Conservation (phyloP, 208 protist species). For the Entamoeba invadens region DNA sequence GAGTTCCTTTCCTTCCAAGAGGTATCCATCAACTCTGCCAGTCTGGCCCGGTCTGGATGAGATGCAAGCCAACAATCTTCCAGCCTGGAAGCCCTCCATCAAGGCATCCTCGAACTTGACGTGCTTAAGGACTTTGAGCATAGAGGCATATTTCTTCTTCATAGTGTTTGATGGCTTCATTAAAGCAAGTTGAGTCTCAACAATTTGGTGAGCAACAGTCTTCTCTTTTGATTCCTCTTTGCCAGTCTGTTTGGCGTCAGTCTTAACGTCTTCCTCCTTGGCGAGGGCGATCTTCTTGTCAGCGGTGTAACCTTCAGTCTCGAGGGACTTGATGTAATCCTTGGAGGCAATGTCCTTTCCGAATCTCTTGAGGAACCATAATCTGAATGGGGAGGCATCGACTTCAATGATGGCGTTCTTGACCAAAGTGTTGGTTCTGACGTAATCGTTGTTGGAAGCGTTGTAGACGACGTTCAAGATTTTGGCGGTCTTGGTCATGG, state of each 20-base stretch:
- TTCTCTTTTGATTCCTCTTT: slow-evolving; percentile 64
- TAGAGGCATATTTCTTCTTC: slow-evolving; percentile 41
- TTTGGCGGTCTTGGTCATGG: slow-evolving; percentile 61
- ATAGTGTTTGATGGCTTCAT: background rate
- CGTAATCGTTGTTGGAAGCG: slow-evolving; percentile 94
- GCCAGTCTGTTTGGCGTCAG: too few species aligned
- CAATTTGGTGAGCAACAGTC: background rate
- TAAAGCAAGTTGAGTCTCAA: background rate
- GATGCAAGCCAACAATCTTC: slow-evolving; percentile 51
- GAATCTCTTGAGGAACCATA: slow-evolving; percentile 92
- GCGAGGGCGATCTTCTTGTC: slow-evolving; percentile 49
- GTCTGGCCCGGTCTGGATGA: slow-evolving; percentile 90
- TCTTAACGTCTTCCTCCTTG: too few species aligned
- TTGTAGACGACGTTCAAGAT: slow-evolving; percentile 98
- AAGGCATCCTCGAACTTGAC: slow-evolving; percentile 29
- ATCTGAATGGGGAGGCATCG: slow-evolving; percentile 86
- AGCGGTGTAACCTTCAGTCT: slow-evolving; percentile 57
- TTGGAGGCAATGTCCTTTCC: slow-evolving; percentile 33
- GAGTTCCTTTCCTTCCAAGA: slow-evolving; percentile 95
- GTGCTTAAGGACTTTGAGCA: slow-evolving; percentile 39
- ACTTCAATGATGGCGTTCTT: slow-evolving; percentile 87
- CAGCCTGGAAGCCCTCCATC: slow-evolving; percentile 17
- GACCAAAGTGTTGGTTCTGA: slow-evolving; percentile 97
- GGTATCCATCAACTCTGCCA: slow-evolving; percentile 83
- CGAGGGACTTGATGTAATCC: background rate